Evolutionary conservation across 305 asterid species (phyloP), one percentile per base, ranked within the genome.

Genomic region (Fraxinus floribunda): DNA sequence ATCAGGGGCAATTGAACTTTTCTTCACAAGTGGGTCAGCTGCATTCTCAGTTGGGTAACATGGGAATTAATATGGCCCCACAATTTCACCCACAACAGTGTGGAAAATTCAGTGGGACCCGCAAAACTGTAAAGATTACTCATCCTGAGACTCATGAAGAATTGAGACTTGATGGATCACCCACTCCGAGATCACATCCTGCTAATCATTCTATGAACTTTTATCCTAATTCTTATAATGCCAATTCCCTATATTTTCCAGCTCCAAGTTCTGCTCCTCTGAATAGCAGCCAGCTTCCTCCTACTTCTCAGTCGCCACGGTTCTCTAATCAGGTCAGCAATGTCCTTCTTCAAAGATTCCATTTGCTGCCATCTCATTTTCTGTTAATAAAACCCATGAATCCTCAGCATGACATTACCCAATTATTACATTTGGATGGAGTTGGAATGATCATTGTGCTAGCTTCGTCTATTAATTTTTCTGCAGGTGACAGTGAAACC

Each of bases 71-170:
- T 73, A 85, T 92, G 88, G 79, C 86, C 36, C 87, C 94, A 35
- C 94, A 88, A 84, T 92, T 90, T 88, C 87, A 93, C 81, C 94
- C 89, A 70, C 98, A 90, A 83, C 85, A 89, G 77, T 81, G 92
- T 81, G 91, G 88, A 78, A 92, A 87, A 64, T 89, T 71, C 85
- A 78, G 85, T 7, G 79, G 86, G 78, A 77, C 89, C 32, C 95
- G 95, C 73, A 94, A 90, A 88, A 76, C 92, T 77, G 93, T 93
- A 81, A 94, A 94, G 89, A 93, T 93, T 79, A 94, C 96, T 78
- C 94, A 94, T 82, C 98, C 97, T 32, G 94, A 91, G 0, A 94
- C 98, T 84, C 95, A 91, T 78, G 98, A 94, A 82, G 97, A 93
- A 85, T 83, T 94, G 88, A 93, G 91, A 88, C 94, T 94, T 71